Evolutionary conservation across 352 stramenopile species (phyloP).

Genomic region (Phytophthora macrochlamydospora): DNA sequence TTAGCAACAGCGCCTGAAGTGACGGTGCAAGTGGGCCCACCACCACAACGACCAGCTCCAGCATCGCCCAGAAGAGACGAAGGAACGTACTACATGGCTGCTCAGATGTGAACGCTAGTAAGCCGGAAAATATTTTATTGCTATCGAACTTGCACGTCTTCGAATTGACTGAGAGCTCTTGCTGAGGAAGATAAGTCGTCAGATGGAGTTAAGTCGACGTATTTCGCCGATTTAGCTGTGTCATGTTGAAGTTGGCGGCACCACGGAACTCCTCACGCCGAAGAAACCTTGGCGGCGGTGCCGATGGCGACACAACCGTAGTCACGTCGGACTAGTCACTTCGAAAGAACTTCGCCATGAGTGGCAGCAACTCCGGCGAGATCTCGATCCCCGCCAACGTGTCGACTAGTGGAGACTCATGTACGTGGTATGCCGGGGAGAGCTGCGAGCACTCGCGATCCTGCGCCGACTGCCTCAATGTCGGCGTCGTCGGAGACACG

Average conservation of each 20-base stretch:
- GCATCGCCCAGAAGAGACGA: neutral
- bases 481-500: constrained; percentile 28
- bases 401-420: constrained; percentile 36
- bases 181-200: too few relatives aligned
- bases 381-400: constrained; percentile 20
- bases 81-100: constrained; percentile 22
- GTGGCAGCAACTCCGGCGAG: constrained; percentile 3
- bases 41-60: neutral
- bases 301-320: too few relatives aligned
- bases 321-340: neutral
- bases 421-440: constrained; percentile 37
- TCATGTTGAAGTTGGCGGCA: too few relatives aligned
- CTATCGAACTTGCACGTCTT: neutral
- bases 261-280: too few relatives aligned
- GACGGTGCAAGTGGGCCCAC: constrained; percentile 9
- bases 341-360: constrained; percentile 7
- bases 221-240: too few relatives aligned
- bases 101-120: neutral
- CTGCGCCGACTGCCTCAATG: constrained; percentile 50
- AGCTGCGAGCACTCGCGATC: constrained; percentile 31
- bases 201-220: too few relatives aligned
- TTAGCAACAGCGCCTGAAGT: constrained; percentile 4
- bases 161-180: too few relatives aligned
- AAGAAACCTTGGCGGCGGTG: neutral
- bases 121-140: constrained; percentile 8